phyloP scores from a whole-genome alignment of 495 filamentous ascomycete genomes.

The Penicillium maclennaniae region DNA sequence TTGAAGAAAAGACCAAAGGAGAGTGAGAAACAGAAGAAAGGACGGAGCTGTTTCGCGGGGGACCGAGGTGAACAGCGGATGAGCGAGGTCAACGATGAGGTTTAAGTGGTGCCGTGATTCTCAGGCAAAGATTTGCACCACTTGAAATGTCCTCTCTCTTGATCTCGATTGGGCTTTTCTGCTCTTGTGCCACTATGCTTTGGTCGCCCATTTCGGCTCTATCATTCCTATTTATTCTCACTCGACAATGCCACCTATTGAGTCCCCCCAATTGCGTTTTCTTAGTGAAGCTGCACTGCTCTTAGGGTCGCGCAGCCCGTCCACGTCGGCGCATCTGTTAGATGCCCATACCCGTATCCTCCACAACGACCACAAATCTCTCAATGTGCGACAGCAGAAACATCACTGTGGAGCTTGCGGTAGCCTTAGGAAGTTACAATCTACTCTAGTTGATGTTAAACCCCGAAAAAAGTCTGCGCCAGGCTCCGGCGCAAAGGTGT shows the following conservation, averaged over 20 bases:
- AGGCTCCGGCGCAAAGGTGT: constrained; percentile 23
- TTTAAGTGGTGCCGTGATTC: not conserved
- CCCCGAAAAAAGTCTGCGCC: constrained; percentile 17
- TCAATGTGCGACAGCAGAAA: constrained; percentile 38
- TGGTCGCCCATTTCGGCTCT: not conserved
- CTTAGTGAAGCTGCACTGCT: constrained; percentile 43
- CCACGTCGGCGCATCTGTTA: constrained; percentile 48
- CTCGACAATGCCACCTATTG: constrained; percentile 31
- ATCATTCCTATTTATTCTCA: not conserved
- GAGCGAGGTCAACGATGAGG: not conserved
- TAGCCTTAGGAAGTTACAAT: constrained; percentile 40
- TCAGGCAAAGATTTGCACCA: not conserved
- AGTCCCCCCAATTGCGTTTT: constrained; percentile 38
- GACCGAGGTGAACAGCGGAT: not conserved
- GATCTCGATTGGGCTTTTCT: not conserved
- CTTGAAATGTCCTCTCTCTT: not conserved
- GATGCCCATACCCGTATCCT: constrained; percentile 38
- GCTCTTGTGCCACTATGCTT: too few species aligned
- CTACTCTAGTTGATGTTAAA: constrained; percentile 28
- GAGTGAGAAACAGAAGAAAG: not conserved
- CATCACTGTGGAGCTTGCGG: constrained; percentile 51
- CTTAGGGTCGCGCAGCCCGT: constrained; percentile 39
- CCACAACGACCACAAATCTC: constrained; percentile 35
- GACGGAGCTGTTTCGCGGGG: not conserved
- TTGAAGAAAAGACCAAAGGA: not conserved